Evolutionary conservation across 768 basidiomycete genomes (phyloP).

Genomic region (Trametes villosa): DNA sequence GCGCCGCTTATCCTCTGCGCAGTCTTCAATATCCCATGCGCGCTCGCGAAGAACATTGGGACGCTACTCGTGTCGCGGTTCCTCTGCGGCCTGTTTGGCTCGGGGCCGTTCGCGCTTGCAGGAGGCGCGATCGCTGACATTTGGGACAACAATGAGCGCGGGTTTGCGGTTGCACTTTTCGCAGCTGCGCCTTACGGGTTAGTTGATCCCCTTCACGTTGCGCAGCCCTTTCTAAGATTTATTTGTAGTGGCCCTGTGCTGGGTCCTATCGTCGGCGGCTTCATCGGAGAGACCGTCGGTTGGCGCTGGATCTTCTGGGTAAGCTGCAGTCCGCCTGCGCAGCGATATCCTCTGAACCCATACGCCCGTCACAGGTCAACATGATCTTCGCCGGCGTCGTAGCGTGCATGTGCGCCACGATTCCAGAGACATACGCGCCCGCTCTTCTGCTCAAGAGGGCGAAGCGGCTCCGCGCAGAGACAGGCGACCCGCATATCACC

Average conservation of each 20-base stretch:
- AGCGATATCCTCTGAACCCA: too few relatives aligned
- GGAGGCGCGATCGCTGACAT: slow-evolving; percentile 41
- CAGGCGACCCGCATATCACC: slow-evolving; percentile 39
- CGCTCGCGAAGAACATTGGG: slow-evolving; percentile 43
- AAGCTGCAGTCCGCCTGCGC: too few relatives aligned
- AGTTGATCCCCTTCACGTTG: neutral
- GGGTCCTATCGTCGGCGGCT: slow-evolving; percentile 57
- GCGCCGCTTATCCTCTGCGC: neutral
- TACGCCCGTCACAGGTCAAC: slow-evolving; percentile 29
- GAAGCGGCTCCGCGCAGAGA: slow-evolving; percentile 41
- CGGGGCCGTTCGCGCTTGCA: slow-evolving; percentile 41
- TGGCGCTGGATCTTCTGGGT: slow-evolving; percentile 44
- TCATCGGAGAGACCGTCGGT: slow-evolving; percentile 45
- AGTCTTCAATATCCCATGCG: slow-evolving; percentile 46
- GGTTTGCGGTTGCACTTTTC: slow-evolving; percentile 47
- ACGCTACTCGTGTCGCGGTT: slow-evolving; percentile 46
- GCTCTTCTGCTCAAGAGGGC: slow-evolving; percentile 47
- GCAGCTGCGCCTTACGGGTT: slow-evolving; percentile 44
- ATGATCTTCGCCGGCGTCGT: slow-evolving; percentile 46
- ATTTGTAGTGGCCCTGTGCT: slow-evolving; percentile 41
- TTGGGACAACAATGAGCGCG: slow-evolving; percentile 42
- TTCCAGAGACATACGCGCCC: slow-evolving; percentile 55
- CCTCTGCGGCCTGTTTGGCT: slow-evolving; percentile 45
- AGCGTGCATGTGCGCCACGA: slow-evolving; percentile 29
- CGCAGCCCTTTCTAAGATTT: neutral